Base-by-base conservation (phyloP, 352 stramenopile species). In the Globisporangium mamillatum region DNA sequence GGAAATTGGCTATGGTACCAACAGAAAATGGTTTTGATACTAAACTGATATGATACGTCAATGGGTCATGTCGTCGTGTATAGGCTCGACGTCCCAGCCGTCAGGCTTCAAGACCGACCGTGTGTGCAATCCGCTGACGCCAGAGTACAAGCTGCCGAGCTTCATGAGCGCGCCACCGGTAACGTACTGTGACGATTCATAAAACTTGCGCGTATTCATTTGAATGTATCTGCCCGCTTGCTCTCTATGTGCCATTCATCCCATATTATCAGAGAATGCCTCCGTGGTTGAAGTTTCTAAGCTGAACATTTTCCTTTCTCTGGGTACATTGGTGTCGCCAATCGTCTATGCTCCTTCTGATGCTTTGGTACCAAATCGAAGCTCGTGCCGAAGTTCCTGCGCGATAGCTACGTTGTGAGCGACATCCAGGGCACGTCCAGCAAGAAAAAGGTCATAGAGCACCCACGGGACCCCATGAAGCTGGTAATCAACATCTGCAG, bases 381-480 rank as follows among this genome's bases (percentile, higher is more conserved):
- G 72, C 18, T 81, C 1, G 70, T 78, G 29, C 81, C 80, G 1
- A 84, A 84, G 54, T 93, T 93, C 60, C 64, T 93, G 22, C 83
- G 85, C 14, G 83, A 93, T 62, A 90, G 81, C 74, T 92, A 90
- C 70, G 80, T 88, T 63, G 82, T 91, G 50, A 77, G 68, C 25
- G 82, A 93, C 66, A 93, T 93, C 50, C 81, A 88, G 18, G 85
- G 85, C 55, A 90, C 85, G 18, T 78, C 61, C 14, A 80, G 75
- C 64, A 84, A 80, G 52, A 67, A 66, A 6, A 81, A 74, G 14
- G 64, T 80, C 44, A 75, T 87, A 24, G 56, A 68, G 12, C 78
- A 90, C 27, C 81, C 81, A 20, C 75, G 80, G 41, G 76, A 85
- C n/a, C 72, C 72, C 7, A 67, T 84, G 58, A 78, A 77, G 29